A percentile compares a stretch with the other conserved stretches of the same genome.
Evolutionary conservation across 2,329 filamentous ascomycete genomes (phyloP).

Genomic region (Chaetomium olivaceum): DNA sequence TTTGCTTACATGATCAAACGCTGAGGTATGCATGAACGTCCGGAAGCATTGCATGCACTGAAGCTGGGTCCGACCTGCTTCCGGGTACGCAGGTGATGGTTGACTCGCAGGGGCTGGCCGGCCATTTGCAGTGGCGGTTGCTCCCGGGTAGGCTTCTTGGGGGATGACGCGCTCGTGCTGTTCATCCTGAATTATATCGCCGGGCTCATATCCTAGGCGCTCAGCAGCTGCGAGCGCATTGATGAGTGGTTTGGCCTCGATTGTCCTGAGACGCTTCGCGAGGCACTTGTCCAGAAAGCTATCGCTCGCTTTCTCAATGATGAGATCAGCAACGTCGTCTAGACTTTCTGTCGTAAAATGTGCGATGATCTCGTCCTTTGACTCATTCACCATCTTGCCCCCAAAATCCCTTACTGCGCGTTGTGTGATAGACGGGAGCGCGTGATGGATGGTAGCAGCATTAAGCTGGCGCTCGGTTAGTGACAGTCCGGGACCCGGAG

Average conservation of each 20-base stretch:
- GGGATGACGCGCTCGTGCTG: conserved; percentile 43
- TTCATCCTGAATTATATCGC: conserved; percentile 51
- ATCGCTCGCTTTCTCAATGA: conserved; percentile 51
- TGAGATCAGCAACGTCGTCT: conserved; percentile 46
- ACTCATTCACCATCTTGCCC: conserved; percentile 43
- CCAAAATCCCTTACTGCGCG: conserved; percentile 50
- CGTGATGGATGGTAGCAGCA: conserved; percentile 51
- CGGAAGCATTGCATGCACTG: conserved; percentile 34
- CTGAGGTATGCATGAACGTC: conserved; percentile 26
- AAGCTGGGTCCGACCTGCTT: not conserved
- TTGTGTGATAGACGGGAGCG: conserved; percentile 41
- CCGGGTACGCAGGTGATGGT: conserved; percentile 4
- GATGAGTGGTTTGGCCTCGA: conserved; percentile 55
- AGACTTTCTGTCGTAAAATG: conserved; percentile 46
- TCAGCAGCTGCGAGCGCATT: conserved; percentile 59
- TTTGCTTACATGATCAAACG: conserved; percentile 31
- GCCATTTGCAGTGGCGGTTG: conserved; percentile 12
- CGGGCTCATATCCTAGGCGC: conserved; percentile 56
- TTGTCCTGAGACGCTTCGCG: conserved; percentile 53
- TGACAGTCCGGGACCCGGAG: not conserved
- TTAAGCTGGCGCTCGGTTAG: conserved; percentile 48
- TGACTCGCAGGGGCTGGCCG: not conserved
- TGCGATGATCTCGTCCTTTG: conserved; percentile 45
- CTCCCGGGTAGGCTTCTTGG: conserved; percentile 34
- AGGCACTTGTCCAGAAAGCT: conserved; percentile 55